Base-by-base conservation (phyloP, 2,329 filamentous ascomycete genomes). In the Diaporthe nobilis region DNA sequence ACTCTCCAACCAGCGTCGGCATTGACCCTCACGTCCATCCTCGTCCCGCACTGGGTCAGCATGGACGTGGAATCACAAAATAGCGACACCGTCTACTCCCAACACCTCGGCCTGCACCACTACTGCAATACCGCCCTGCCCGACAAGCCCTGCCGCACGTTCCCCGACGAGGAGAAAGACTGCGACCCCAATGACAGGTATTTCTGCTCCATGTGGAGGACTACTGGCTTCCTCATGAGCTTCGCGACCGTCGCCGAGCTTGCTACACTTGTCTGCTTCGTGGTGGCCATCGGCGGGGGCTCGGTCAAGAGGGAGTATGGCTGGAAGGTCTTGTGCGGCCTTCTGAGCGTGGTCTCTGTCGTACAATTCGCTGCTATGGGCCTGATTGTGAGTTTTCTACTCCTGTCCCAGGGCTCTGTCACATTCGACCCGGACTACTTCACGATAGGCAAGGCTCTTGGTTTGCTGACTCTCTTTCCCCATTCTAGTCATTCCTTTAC, bases 131-230 rank as follows among this genome's bases (percentile, higher is more conserved):
- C 91, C 75, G 90, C 90, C 60, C 88, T 91, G 68, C 85, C 86
- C n/a, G 73, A 75, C 28, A 75, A 72, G 37, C 84, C 85, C 63
- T 96, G 94, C 83, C 87, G 87, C 34, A 85, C 87, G 44, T 97
- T 95, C 83, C 95, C 95, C 4, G 87, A 89, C 78, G 86, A 89
- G 72, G 87, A 90, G 74, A 92, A 95, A 82, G 77, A 78, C 76
- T 96, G 94, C 84, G 86, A 87, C 73, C 89, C 88, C 79, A 90
- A 91, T 71, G 90, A 93, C 79, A 89, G 91, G 71, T 91, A 92
- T 81, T 98, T 98, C 85, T 98, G 97, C 87, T 94, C 92, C 80
- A 94, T 97, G 89, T 99, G 96, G 96, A 91, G 94, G 76, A 95
- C 92, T 37, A 92, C 95, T 49, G 95, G 94, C 34, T 98, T 98